Evolutionary conservation across 352 stramenopile species (phyloP), one percentile per base, ranked within the genome.

Genomic region (Globisporangium cystogenes): DNA sequence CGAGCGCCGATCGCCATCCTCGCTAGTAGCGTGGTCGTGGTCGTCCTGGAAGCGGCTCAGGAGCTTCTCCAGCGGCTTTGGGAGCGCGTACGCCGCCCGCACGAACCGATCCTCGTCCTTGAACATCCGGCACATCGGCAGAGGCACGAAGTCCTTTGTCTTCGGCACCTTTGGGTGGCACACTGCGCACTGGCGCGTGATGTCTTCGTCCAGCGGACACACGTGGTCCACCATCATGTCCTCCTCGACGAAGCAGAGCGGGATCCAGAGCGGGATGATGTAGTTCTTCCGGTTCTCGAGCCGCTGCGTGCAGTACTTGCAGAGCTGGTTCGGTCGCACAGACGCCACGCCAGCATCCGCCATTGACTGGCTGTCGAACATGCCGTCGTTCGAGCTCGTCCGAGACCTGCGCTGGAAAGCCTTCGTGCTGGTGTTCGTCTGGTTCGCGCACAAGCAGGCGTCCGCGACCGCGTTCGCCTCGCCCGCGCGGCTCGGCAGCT

Each of bases 71-170:
- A 91, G 62, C 0, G 81, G 81, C 53, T 80, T 85, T 0, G 81
- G 81, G 0, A 89, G 67, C n/a, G 67, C 71, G 35, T 42, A 68
- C 62, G 36, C 54, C 51, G 37, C 48, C 10, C 41, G 43, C 33
- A 62, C 50, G 33, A 35, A 73, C 29, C 55, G 72, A 48, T 85
- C 65, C 1, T 67, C 53, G 15, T 64, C 66, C 44, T 55, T 73
- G 41, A 91, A 89, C 81, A 91, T 87, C 14, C 76, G 77, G 44
- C 72, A 91, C 72, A 89, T 86, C 4, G 81, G 81, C 48, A 89
- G 46, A 18, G 81, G 78, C 50, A 87, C 81, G 49, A 91, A 91
- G 14, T 64, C 68, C 61, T 78, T 80, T 33, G 51, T 67, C 40
- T 76, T 71, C 1, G 59, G 35, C 12, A 53, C 57, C 31, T 65